Evolutionary conservation across 768 basidiomycete genomes (phyloP).

Genomic region (Calvatia gigantea): DNA sequence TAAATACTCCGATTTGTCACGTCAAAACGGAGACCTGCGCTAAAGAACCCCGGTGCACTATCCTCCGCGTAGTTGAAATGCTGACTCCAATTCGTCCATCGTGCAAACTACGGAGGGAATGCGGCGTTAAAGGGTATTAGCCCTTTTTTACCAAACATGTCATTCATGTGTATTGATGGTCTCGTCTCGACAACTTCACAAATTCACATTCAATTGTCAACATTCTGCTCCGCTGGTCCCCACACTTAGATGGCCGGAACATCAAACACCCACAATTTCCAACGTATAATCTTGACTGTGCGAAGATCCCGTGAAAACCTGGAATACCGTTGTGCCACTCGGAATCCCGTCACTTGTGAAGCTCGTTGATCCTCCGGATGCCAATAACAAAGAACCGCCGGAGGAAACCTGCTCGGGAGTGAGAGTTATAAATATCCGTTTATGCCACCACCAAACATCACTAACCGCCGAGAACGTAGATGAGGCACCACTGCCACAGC

Average conservation of each 20-base stretch:
- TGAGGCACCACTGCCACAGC: conserved; percentile 49
- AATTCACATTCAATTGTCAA: not conserved
- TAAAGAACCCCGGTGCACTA: not conserved
- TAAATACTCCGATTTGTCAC: conserved; percentile 1
- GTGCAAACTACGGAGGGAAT: conserved; percentile 16
- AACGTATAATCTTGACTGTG: conserved; percentile 34
- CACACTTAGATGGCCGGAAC: not conserved
- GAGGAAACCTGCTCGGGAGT: conserved; percentile 37
- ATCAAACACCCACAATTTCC: conserved; percentile 31
- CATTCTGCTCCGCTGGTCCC: not conserved
- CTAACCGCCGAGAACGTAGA: conserved; percentile 53
- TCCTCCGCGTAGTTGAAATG: not conserved
- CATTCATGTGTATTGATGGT: not conserved
- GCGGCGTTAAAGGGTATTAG: conserved; percentile 22
- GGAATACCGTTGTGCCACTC: conserved; percentile 43
- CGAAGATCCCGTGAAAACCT: conserved; percentile 34
- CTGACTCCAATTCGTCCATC: not conserved
- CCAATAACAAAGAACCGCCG: conserved; percentile 43
- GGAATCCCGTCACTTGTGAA: conserved; percentile 50
- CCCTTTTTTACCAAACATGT: not conserved
- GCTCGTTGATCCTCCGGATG: conserved; percentile 44
- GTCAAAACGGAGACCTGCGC: not conserved
- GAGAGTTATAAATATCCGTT: not conserved
- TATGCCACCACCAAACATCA: conserved; percentile 7
- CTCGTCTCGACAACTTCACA: not conserved